Evolutionary conservation across 257 asterid species (phyloP).

Genomic region (Rhazya stricta): DNA sequence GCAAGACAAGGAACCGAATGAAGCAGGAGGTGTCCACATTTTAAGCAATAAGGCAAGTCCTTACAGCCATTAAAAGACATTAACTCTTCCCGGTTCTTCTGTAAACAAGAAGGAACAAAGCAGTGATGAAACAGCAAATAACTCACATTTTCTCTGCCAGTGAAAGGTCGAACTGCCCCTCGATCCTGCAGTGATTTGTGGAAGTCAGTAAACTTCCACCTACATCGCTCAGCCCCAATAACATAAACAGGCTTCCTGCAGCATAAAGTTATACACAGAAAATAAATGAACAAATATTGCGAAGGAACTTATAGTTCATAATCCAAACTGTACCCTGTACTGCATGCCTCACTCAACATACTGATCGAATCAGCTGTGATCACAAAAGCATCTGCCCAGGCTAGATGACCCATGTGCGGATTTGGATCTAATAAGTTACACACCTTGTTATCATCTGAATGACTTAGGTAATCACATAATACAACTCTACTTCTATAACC

Average conservation of each 20-base stretch:
- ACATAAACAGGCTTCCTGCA: conserved; percentile 95
- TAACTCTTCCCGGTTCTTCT: neutral
- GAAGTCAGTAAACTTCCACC: conserved; percentile 77
- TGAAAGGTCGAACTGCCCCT: conserved; percentile 64
- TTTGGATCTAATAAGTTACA: conserved; percentile 52
- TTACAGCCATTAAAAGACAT: neutral
- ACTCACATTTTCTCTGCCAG: conserved; percentile 69
- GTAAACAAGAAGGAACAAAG: neutral
- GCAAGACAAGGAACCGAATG: neutral
- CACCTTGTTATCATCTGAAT: conserved; percentile 8
- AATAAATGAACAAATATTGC: neutral
- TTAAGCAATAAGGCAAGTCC: neutral
- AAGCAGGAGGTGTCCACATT: neutral
- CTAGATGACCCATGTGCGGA: conserved; percentile 93
- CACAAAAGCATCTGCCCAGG: conserved; percentile 82
- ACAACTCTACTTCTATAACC: too few relatives aligned
- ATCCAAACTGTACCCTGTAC: conserved; percentile 61
- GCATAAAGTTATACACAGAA: conserved; percentile 22
- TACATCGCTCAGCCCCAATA: conserved; percentile 71
- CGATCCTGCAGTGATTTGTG: conserved; percentile 43
- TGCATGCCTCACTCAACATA: conserved; percentile 96
- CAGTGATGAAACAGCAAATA: neutral
- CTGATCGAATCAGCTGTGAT: conserved; percentile 91
- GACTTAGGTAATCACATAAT: neutral
- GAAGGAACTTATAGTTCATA: neutral